Evolutionary conservation across 2,329 filamentous ascomycete species (phyloP), one percentile per base, ranked within the genome.

Genomic region (Fusarium torreyae): DNA sequence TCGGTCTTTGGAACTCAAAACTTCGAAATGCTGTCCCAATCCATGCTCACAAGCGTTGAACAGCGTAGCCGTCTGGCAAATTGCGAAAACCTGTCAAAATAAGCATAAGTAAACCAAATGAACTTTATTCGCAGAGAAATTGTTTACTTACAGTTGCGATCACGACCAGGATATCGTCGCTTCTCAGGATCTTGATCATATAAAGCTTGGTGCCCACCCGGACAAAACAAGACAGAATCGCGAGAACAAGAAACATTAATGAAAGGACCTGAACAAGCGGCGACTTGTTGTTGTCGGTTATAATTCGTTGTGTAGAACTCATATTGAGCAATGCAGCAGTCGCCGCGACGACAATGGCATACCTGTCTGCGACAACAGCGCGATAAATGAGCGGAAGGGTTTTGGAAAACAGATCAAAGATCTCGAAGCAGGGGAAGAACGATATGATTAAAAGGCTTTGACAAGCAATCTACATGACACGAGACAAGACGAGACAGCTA

Each of bases 231-330:
- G 75, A 51, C 1, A 77, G 69, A 7, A 77, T 60, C 5, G 68
- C 66, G 18, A 77, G 69, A 38, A 76, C 74, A 6, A 76, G 55
- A 20, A 77, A 77, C 73, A 77, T 75, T 31, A 76, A 64, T 4
- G 72, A 65, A 54, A 77, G 57, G 38, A 77, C 74, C 49, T 76
- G 68, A 15, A 77, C 68, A 10, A 77, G 72, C 8, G 75, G 75
- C 15, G 74, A 71, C 66, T 77, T 77, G 73, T 77, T 73, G 20
- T 43, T 63, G 57, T 73, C 75, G 1, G 72, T 77, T 28, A 77
- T 74, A 42, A 75, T 42, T 33, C 64, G 57, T 10, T 75, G 74
- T 77, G 17, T 40, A 15, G 68, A 63, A 51, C 33, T 66, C 73
- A 75, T 75, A 5, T 18, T 56, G 63, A 22, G 22, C n/a, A 39